These are phyloP conservation scores for Citrus australasica DNA, from an alignment of 345 rosid species.

Conservation along the genomic window DNA sequence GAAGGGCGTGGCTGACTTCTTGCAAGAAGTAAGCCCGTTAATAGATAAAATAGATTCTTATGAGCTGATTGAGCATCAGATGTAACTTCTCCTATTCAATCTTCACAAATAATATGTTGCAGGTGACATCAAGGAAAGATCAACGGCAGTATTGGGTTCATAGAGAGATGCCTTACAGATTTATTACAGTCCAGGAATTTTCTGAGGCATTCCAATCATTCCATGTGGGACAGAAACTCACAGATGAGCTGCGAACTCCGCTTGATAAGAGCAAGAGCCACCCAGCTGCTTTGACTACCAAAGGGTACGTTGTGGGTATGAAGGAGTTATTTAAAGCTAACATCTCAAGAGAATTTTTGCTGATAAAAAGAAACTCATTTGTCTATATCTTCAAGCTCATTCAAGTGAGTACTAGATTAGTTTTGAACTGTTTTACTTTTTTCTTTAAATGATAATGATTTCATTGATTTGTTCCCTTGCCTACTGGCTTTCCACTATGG, in stretches of 20 bases:
- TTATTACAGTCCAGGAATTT: slow-evolving; percentile 43
- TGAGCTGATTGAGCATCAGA: background rate
- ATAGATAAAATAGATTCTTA: background rate
- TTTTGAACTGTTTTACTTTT: background rate
- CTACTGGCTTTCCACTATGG: slow-evolving; percentile 37
- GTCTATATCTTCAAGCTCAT: slow-evolving; percentile 50
- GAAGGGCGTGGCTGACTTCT: too few relatives aligned
- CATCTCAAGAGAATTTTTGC: slow-evolving; percentile 49
- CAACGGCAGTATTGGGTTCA: slow-evolving; percentile 62
- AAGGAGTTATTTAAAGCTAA: slow-evolving; percentile 53
- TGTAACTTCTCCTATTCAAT: background rate
- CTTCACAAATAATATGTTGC: background rate
- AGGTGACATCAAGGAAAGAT: slow-evolving; percentile 78
- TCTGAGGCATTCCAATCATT: slow-evolving; percentile 46
- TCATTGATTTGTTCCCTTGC: slow-evolving; percentile 3
- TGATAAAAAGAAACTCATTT: slow-evolving; percentile 60
- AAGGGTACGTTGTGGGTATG: slow-evolving; percentile 46
- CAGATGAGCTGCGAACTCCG: slow-evolving; percentile 45
- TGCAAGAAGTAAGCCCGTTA: slow-evolving; percentile 53
- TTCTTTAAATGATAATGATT: background rate
- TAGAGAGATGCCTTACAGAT: slow-evolving; percentile 45
- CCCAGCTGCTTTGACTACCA: slow-evolving; percentile 51
- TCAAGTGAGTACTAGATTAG: slow-evolving; percentile 34
- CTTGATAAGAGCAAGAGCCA: slow-evolving; percentile 48
- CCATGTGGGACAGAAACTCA: slow-evolving; percentile 33